phyloP scores from a whole-genome alignment of 352 stramenopile genomes.

The Phytophthora syringae region DNA sequence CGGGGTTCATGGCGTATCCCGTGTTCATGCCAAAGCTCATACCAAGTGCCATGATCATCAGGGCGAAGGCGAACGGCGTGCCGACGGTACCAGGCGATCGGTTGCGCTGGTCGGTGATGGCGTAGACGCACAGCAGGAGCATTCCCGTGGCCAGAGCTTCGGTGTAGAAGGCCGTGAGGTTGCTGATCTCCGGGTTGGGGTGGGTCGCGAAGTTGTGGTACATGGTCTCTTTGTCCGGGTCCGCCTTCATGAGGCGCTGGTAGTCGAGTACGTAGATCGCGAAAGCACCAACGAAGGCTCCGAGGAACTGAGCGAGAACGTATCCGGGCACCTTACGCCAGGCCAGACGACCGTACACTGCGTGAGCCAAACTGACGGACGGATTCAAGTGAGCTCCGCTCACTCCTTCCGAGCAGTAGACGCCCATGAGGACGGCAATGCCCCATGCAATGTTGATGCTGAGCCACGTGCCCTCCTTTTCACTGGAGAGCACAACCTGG shows the following conservation, averaged over 20 bases:
- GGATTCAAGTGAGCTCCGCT: slow-evolving; percentile 71
- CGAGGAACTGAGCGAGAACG: slow-evolving; percentile 45
- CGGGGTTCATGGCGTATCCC: slow-evolving; percentile 54
- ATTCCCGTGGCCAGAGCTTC: slow-evolving; percentile 61
- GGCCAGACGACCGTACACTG: slow-evolving; percentile 46
- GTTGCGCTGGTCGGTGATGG: slow-evolving; percentile 63
- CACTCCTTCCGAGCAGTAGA: slow-evolving; percentile 58
- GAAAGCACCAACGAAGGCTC: slow-evolving; percentile 46
- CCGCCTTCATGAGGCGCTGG: slow-evolving; percentile 45
- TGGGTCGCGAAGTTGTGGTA: slow-evolving; percentile 60
- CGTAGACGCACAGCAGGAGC: slow-evolving; percentile 62
- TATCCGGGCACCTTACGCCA: slow-evolving; percentile 61
- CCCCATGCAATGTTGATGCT: slow-evolving; percentile 67
- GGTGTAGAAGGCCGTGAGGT: slow-evolving; percentile 58
- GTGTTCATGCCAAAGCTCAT: slow-evolving; percentile 68
- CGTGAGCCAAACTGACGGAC: slow-evolving; percentile 61
- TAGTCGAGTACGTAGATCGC: slow-evolving; percentile 61
- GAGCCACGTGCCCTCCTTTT: slow-evolving; percentile 60
- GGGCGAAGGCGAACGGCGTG: slow-evolving; percentile 49
- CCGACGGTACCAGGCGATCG: slow-evolving; percentile 40
- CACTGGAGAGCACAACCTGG: slow-evolving; percentile 55
- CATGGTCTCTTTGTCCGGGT: slow-evolving; percentile 52
- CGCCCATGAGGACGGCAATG: slow-evolving; percentile 60
- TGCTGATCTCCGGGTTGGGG: slow-evolving; percentile 45
- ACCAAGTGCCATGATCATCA: slow-evolving; percentile 65